Conservation (phyloP, 73 alveolate species). For the Tetrahymena malaccensis region DNA sequence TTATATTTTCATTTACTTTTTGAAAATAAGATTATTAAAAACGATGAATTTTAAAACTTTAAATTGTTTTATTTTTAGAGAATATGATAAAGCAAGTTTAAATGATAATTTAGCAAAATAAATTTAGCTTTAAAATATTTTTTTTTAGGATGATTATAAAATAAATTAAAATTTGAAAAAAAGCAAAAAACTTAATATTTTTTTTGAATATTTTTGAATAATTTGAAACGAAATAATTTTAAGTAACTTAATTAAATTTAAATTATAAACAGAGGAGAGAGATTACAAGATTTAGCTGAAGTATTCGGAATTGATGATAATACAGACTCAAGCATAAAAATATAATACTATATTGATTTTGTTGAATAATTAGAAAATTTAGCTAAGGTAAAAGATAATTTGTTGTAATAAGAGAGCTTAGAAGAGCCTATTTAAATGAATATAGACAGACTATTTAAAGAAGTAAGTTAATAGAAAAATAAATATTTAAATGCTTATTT, state of each 20-base stretch:
- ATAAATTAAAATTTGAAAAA: too few species aligned
- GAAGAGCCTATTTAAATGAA: constrained; percentile 12
- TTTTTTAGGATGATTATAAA: too few species aligned
- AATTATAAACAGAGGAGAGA: constrained; percentile 17
- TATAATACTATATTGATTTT: constrained; percentile 26
- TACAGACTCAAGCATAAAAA: constrained; percentile 6
- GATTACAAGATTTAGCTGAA: constrained; percentile 9
- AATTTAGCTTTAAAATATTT: too few species aligned
- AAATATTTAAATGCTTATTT: too few species aligned
- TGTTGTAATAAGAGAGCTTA: background rate
- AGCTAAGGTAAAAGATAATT: constrained; percentile 11
- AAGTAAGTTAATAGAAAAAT: too few species aligned
- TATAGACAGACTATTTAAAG: constrained; percentile 15
- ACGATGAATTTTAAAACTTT: too few species aligned
- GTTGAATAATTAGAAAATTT: constrained; percentile 33
- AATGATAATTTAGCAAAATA: too few species aligned
- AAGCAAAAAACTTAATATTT: too few species aligned
- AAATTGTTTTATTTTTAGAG: too few species aligned
- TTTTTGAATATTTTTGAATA: too few species aligned
- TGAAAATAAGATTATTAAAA: background rate
- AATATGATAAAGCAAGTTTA: too few species aligned
- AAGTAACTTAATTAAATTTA: background rate
- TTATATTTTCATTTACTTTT: background rate
- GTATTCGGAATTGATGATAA: constrained; percentile 32
- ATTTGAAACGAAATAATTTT: too few species aligned